Conservation (phyloP, 768 basidiomycete species). For the Russula dissimulans region DNA sequence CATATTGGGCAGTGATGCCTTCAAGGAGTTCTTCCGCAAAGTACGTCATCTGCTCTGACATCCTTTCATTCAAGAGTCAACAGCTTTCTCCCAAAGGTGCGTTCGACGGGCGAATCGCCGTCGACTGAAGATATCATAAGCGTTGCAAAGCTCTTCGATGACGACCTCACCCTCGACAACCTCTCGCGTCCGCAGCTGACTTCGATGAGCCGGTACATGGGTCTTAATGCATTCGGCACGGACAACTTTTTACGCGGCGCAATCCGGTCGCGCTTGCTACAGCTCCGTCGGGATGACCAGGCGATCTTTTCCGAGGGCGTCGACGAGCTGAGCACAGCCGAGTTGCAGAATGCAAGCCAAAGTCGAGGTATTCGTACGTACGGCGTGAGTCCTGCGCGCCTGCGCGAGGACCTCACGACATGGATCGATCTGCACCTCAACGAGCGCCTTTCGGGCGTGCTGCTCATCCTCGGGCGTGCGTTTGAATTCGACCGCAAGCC, state of each 20-base stretch:
- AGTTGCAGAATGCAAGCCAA: slow-evolving; percentile 89
- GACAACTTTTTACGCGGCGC: slow-evolving; percentile 95
- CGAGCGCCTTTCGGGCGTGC: slow-evolving; percentile 85
- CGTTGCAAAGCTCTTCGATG: slow-evolving; percentile 95
- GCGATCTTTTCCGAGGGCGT: slow-evolving; percentile 85
- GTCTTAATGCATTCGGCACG: slow-evolving; percentile 95
- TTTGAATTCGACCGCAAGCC: slow-evolving; percentile 83
- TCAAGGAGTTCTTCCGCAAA: slow-evolving; percentile 99
- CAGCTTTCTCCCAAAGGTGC: slow-evolving; percentile 43
- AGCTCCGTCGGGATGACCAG: slow-evolving; percentile 88
- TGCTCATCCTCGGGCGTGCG: slow-evolving; percentile 88
- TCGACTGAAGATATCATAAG: slow-evolving; percentile 83
- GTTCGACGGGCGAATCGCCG: slow-evolving; percentile 91
- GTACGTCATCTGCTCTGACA: slow-evolving; percentile 30
- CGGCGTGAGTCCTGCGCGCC: slow-evolving; percentile 77
- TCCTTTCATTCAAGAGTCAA: neutral
- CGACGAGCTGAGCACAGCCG: slow-evolving; percentile 80
- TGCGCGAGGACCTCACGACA: slow-evolving; percentile 81
- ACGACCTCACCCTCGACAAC: slow-evolving; percentile 96
- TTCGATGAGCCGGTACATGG: slow-evolving; percentile 97
- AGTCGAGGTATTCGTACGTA: slow-evolving; percentile 87
- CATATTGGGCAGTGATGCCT: slow-evolving; percentile 89
- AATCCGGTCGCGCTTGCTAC: slow-evolving; percentile 72
- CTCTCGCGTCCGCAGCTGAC: slow-evolving; percentile 96
- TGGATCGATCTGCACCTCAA: slow-evolving; percentile 93